Evolutionary conservation across 805 yeast genomes (phyloP).

Genomic region (Candida fluviatilis): DNA sequence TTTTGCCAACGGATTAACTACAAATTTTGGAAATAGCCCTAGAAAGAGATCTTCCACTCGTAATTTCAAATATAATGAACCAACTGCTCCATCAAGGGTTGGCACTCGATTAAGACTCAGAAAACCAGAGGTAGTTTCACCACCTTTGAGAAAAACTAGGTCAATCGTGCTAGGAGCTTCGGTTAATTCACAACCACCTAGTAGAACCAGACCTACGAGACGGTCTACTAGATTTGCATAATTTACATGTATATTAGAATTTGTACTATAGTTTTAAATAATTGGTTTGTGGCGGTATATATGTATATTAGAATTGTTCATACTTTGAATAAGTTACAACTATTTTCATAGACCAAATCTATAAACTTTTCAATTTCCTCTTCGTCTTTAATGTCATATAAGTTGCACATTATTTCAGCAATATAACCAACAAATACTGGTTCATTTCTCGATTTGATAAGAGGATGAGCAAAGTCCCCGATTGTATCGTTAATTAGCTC

Average conservation of each 20-base stretch:
- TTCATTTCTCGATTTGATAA: slow-evolving; percentile 85
- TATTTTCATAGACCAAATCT: slow-evolving; percentile 32
- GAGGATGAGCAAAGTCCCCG: slow-evolving; percentile 34
- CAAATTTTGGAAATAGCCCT: too few relatives aligned
- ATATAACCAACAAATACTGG: slow-evolving; percentile 84
- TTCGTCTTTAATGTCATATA: slow-evolving; percentile 26
- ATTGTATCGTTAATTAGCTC: slow-evolving; percentile 9
- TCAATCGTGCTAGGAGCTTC: too few relatives aligned
- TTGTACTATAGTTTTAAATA: neutral
- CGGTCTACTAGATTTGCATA: slow-evolving; percentile 4
- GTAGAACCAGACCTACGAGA: slow-evolving; percentile 8
- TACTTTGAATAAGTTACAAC: slow-evolving; percentile 27
- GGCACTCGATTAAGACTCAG: neutral
- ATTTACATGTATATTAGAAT: neutral
- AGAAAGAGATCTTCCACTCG: neutral
- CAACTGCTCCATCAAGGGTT: neutral
- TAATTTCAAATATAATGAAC: neutral
- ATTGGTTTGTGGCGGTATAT: slow-evolving; percentile 1
- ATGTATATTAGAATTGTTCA: slow-evolving; percentile 6
- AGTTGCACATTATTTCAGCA: slow-evolving; percentile 46
- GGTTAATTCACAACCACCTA: too few relatives aligned
- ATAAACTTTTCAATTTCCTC: slow-evolving; percentile 27
- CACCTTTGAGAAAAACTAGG: neutral
- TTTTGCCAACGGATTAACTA: too few relatives aligned
- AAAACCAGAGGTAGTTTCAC: neutral